These are phyloP conservation scores for Penicillium paxilli DNA, from an alignment of 495 filamentous ascomycete genomes.

Conservation along the genomic window DNA sequence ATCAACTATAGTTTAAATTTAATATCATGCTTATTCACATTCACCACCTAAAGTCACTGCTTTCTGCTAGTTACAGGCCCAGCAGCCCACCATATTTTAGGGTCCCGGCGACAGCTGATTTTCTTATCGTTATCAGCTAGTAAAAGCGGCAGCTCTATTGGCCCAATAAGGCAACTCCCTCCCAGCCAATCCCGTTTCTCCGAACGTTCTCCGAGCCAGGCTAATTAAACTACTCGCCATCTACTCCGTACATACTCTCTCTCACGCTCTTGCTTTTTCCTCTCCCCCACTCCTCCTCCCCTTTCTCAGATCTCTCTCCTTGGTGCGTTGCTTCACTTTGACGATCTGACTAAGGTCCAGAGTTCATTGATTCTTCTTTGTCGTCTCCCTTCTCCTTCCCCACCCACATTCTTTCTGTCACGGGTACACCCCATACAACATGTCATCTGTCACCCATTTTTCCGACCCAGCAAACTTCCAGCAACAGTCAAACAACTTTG, in stretches of 20 bases:
- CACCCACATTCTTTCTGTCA: background rate
- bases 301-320: background rate
- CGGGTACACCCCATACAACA: conserved; percentile 16
- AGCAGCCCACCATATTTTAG: too few species aligned
- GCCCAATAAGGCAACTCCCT: too few species aligned
- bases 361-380: conserved; percentile 8
- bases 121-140: conserved; percentile 30
- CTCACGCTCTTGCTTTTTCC: conserved; percentile 15
- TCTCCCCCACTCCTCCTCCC: conserved; percentile 19
- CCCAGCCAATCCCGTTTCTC: conserved; percentile 21
- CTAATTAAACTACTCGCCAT: background rate
- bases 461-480: conserved; percentile 45
- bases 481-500: conserved; percentile 48
- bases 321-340: background rate
- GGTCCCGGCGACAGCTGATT: conserved; percentile 3
- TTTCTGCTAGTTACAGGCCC: too few species aligned
- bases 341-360: background rate
- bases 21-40: too few species aligned
- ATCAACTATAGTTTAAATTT: too few species aligned
- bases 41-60: too few species aligned
- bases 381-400: background rate
- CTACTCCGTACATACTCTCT: conserved; percentile 17
- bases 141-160: conserved; percentile 14
- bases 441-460: conserved; percentile 42
- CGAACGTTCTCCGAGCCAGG: conserved; percentile 18